Base-by-base conservation (phyloP, 1,139 yeast genomes). In the Debaryomycetaceae sp. region DNA sequence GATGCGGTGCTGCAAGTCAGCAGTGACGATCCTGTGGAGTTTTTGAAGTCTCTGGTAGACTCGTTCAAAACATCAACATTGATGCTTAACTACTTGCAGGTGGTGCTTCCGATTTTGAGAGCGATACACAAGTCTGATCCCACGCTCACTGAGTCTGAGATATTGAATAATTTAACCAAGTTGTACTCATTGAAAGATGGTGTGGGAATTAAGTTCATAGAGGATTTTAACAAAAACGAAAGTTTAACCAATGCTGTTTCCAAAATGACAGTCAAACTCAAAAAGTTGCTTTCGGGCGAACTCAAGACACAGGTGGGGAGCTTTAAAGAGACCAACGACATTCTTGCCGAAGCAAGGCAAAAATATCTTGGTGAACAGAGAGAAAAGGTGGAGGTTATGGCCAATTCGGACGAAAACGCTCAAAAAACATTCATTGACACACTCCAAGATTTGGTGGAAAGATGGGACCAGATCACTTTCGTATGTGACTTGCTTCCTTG, bases 401-500 rank as follows among this genome's bases (percentile, higher is more conserved):
- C 34, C 14, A 17, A 14, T 7, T 6, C 31, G 8, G 34, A 36
- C 6, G 16, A 34, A 9, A 15, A 15, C 11, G 41, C 42, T 5
- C 24, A 33, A 8, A 22, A 30, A 17, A 34, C 34, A 7, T 19
- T 36, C n/a, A 26, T 22, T n/a, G 34, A 34, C 8, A 39, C 30
- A 11, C 40, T 37, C n/a, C 9, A n/a, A 7, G 18, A 34, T 11
- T 44, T 65, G 33, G 53, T 53, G 2, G 39, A 48, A 5, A 48
- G 52, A 41, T 65, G 69, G 69, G 39, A 48, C 29, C 44, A 50
- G 19, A 48, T 66, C 1, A 41, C 61, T 2, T 46, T 58, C 31
- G 32, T 63, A n/a, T 49, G 64, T 40, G 64, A 60, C 13, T 55
- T 69, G 24, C 46, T 70, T 13, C 69, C 69, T 0, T 50, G 54